Percentiles rank a stretch among this genome's conserved stretches.
Conservation (phyloP, 108 stramenopile genomes). For the Pelagomonas calceolata region DNA sequence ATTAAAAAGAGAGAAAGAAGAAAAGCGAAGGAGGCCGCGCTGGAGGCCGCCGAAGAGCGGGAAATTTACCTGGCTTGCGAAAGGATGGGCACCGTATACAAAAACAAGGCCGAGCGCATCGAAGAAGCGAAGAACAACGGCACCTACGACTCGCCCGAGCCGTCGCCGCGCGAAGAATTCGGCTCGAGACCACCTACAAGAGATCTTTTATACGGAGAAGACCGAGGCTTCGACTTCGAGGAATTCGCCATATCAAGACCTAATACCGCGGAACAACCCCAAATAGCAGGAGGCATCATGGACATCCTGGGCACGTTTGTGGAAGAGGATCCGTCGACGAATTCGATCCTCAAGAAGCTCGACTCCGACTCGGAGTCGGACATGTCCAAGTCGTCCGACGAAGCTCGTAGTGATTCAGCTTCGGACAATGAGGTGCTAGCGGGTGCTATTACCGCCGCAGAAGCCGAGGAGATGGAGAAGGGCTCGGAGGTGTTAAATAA, state of each 20-base stretch:
- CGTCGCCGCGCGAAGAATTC: background rate
- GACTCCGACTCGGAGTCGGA: background rate
- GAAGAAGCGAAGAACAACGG: background rate
- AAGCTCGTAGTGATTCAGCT: too few relatives aligned
- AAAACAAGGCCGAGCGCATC: background rate
- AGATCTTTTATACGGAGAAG: too few relatives aligned
- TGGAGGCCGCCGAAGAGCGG: background rate
- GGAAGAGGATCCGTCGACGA: background rate
- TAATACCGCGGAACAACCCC: background rate
- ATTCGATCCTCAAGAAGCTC: background rate
- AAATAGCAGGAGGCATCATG: background rate
- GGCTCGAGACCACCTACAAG: too few relatives aligned
- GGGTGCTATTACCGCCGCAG: background rate
- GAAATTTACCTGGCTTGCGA: background rate
- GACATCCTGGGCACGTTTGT: background rate
- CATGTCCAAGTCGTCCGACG: background rate
- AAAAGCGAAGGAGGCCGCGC: background rate
- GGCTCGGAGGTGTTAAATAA: too few relatives aligned
- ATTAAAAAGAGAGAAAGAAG: too few relatives aligned
- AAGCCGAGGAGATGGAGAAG: background rate
- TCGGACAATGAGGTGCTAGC: background rate
- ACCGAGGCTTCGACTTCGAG: too few relatives aligned
- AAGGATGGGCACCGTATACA: background rate
- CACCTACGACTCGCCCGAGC: background rate
- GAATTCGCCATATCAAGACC: too few relatives aligned